Conservation (phyloP, 1,139 yeast species). For the Suhomyces guaymorum region DNA sequence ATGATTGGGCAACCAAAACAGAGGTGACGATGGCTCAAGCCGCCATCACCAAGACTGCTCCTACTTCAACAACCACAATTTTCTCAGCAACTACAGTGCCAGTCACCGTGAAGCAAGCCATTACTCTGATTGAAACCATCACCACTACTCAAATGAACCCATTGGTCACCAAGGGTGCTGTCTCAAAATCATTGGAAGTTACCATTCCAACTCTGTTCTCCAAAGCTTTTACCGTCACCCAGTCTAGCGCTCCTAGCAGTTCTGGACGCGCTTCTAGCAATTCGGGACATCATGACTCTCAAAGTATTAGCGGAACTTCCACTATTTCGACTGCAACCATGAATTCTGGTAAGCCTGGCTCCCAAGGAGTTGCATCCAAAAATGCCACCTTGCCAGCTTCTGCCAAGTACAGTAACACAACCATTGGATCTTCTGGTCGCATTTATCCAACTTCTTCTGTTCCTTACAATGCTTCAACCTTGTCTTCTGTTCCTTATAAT, state of each 20-base stretch:
- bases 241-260: slow-evolving; percentile 1
- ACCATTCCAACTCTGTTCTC: slow-evolving; percentile 14
- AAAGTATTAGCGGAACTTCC: no score
- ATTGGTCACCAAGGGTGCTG: slow-evolving; percentile 26
- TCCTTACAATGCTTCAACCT: not conserved
- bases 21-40: slow-evolving; percentile 6
- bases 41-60: slow-evolving; percentile 20
- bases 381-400: no score
- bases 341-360: no score
- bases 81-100: slow-evolving; percentile 28
- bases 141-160: slow-evolving; percentile 30
- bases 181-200: slow-evolving; percentile 15
- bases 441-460: not conserved
- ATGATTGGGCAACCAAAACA: slow-evolving; percentile 12
- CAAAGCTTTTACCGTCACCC: slow-evolving; percentile 11
- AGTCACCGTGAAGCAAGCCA: slow-evolving; percentile 20
- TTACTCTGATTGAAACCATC: slow-evolving; percentile 21
- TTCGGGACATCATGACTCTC: no score
- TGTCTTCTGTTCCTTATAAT: not conserved
- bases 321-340: no score
- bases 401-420: no score
- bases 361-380: no score
- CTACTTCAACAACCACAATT: slow-evolving; percentile 30
- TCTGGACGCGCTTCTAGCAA: no score
- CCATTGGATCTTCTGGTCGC: not conserved